These are phyloP conservation scores for Keithomyces neogunnii DNA, from an alignment of 2,329 filamentous ascomycete genomes.

Conservation along the genomic window DNA sequence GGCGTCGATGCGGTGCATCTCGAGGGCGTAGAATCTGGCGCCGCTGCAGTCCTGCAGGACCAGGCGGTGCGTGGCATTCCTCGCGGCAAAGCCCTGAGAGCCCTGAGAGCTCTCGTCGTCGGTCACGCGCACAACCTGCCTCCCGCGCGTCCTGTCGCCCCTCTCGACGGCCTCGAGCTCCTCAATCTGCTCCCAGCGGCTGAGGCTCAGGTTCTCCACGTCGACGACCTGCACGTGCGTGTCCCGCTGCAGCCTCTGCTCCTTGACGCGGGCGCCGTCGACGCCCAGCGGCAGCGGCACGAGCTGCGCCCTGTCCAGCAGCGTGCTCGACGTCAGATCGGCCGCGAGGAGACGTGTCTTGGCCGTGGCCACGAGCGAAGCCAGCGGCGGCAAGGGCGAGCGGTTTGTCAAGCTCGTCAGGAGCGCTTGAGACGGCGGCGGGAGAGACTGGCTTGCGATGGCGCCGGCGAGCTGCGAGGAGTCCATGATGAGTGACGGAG, in stretches of 20 bases:
- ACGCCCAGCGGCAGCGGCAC: slow-evolving; percentile 45
- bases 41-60: slow-evolving; percentile 74
- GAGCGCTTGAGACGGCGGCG: slow-evolving; percentile 48
- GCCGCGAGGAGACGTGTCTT: slow-evolving; percentile 71
- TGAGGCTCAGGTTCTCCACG: slow-evolving; percentile 72
- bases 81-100: slow-evolving; percentile 10
- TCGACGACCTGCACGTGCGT: slow-evolving; percentile 77
- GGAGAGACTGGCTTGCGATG: slow-evolving; percentile 45
- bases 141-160: slow-evolving; percentile 65
- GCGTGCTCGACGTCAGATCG: slow-evolving; percentile 53
- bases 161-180: slow-evolving; percentile 65
- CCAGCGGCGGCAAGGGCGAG: slow-evolving; percentile 52
- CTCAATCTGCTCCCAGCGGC: slow-evolving; percentile 82
- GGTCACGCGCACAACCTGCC: slow-evolving; percentile 70
- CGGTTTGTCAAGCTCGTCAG: slow-evolving; percentile 52
- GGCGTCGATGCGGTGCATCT: slow-evolving; percentile 57
- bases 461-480: slow-evolving; percentile 25
- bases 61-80: slow-evolving; percentile 64
- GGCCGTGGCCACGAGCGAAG: slow-evolving; percentile 68
- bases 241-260: slow-evolving; percentile 49
- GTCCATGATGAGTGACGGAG: slow-evolving; percentile 12
- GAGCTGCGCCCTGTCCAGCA: slow-evolving; percentile 33
- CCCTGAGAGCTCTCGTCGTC: slow-evolving; percentile 16
- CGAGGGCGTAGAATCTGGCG: slow-evolving; percentile 60
- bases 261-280: slow-evolving; percentile 41